Percentiles rank a stretch among this genome's conserved stretches.
Evolutionary conservation across 225 moss, liverwort and hornwort species (phyloP).

Genomic region (Neckera pumila): DNA sequence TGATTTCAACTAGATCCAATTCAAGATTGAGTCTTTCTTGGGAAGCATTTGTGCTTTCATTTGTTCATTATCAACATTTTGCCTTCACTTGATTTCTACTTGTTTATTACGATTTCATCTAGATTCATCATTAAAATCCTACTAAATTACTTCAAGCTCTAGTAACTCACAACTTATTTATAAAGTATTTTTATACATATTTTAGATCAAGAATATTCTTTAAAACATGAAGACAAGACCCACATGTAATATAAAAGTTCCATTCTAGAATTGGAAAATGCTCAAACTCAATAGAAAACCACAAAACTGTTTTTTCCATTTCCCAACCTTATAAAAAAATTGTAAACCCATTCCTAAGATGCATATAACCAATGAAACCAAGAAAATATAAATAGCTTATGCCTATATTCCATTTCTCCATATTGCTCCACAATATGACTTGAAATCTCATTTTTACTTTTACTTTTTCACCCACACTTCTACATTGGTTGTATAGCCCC

Average conservation of each 20-base stretch:
- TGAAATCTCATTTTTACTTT: background rate
- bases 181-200: no score
- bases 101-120: rapidly evolving
- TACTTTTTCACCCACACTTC: background rate
- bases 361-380: background rate
- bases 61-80: background rate
- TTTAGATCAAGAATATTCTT: no score
- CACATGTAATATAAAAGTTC: no score
- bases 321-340: background rate
- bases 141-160: no score
- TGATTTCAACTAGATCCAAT: background rate
- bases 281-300: no score
- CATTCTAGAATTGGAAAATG: no score
- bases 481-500: rapidly evolving
- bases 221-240: no score
- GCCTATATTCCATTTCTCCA: background rate
- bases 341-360: background rate
- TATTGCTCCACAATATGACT: background rate
- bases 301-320: no score
- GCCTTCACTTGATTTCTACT: background rate
- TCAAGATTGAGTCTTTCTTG: background rate
- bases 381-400: no score
- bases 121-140: no score
- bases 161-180: no score
- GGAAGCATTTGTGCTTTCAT: background rate